Base-by-base conservation (phyloP, 2,329 filamentous ascomycete genomes). In the Pestalotiopsis sp. region DNA sequence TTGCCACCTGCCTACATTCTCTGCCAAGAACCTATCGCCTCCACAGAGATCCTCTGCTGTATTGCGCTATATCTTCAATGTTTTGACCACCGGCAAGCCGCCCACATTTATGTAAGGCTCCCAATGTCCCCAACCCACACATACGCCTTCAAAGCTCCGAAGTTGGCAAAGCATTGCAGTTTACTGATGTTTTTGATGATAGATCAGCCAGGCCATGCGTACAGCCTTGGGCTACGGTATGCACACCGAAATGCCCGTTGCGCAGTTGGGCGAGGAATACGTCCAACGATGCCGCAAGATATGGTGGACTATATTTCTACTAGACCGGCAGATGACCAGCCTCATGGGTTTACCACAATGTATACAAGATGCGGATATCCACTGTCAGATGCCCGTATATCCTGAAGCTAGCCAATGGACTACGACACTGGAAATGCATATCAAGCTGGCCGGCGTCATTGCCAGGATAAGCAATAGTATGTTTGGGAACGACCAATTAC, bases 251-350 rank as follows among this genome's bases (percentile, higher is more conserved):
- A 85, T 87, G 83, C 81, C 80, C 0, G 75, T 77, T 0, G 74
- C 79, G 1, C 76, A 82, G 24, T 69, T 86, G 0, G 81, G 81
- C 0, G 78, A 81, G 1, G 68, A 72, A 0, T 71, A 79, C 1
- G 81, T 84, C 0, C 79, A 86, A 68, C 74, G 85, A 64, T 83
- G 81, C 64, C 82, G 84, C 1, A 81, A 80, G 40, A 78, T 85
- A 10, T 88, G 84, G 84, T 87, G 85, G 84, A 87, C 85, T 0
- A 78, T 86, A 0, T 86, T 85, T 55, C 78, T 87, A 1, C 74
- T 87, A 1, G 85, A 87, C 65, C 79, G 85, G 2, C 81, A 87
- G 70, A 85, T 87, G 80, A 84, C 84, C 1, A 84, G 84, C 0
- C 69, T 87, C 2, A 85, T 87, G 81, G 85, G 85, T 0, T 69